Evolutionary conservation across 2,329 filamentous ascomycete genomes (phyloP), one percentile per base, ranked within the genome.

Genomic region (Aspergillus candidus): DNA sequence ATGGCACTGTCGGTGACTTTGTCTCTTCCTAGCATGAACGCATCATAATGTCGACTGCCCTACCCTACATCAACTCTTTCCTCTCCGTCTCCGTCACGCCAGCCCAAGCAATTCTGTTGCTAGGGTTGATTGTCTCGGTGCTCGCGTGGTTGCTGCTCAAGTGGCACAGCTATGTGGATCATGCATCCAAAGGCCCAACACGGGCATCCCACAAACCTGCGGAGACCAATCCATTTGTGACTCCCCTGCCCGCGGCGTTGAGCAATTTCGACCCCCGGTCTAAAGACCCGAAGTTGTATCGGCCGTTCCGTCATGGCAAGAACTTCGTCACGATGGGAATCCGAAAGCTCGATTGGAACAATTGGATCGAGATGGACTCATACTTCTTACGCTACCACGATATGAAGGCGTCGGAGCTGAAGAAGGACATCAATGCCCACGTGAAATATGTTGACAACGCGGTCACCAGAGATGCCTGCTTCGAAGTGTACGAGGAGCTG

Each of bases 301-400:
- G 48, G 3, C 48, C 48, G 6, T 50, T 50, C 40, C 42, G 48
- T 4, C 48, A 49, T 40, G 48, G 48, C 10, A 39, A 46, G 6
- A 50, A 50, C 11, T 50, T 46, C 17, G 32, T 49, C 38, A 50
- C 48, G 0, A 50, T 50, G 48, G 48, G 48, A n/a, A 50, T 50
- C 35, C 46, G 48, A 15, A 49, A 50, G 34, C 38, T 50, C 14
- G 35, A 43, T 32, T 50, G 48, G 48, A 38, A 50, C 8, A 48
- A 50, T 32, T 50, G 48, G 48, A 49, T 50, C 10, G 48, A 50
- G 32, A 50, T 50, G 48, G 48, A 50, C 29, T 50, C 48, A 6
- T 49, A 50, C 14, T 50, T 49, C n/a, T 37, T 46, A 10, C 46
- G 48, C 10, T 49, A 49, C 30, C 48, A 50, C 29, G 48, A 50